phyloP scores from a whole-genome alignment of 2,329 filamentous ascomycete genomes.

The Zasmidium citrigriseum region DNA sequence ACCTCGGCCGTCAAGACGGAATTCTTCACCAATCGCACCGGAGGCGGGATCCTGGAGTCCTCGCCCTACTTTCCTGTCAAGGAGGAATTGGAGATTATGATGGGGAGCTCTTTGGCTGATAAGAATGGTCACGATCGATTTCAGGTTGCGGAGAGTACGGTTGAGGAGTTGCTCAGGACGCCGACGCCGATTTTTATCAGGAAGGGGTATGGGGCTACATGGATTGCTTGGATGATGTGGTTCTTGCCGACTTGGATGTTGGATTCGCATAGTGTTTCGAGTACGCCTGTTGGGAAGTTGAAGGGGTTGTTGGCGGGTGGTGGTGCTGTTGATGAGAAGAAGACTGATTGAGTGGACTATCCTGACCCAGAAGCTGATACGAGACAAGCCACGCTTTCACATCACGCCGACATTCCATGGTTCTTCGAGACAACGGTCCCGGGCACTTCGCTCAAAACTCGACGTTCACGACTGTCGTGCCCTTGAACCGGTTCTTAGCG shows the following conservation, averaged over 20 bases:
- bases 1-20: conserved; percentile 15
- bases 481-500: not conserved
- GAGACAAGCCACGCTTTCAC: no score
- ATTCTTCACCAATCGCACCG: conserved; percentile 15
- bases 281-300: conserved; percentile 10
- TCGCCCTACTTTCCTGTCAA: conserved; percentile 54
- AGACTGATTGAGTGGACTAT: not conserved
- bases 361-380: no score
- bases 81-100: conserved; percentile 33
- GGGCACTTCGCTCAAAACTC: no score
- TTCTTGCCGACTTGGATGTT: conserved; percentile 17
- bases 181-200: conserved; percentile 8
- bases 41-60: conserved; percentile 46
- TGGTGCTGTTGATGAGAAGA: not conserved
- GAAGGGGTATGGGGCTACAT: conserved; percentile 15
- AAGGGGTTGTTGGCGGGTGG: conserved; percentile 2
- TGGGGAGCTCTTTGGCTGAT: conserved; percentile 3
- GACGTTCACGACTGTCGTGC: no score
- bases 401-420: no score
- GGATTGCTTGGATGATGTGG: conserved; percentile 18
- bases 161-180: conserved; percentile 16
- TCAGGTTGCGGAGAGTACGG: conserved; percentile 11
- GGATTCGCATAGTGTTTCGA: conserved; percentile 9
- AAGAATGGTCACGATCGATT: conserved; percentile 16
- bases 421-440: no score